phyloP scores from a whole-genome alignment of 345 rosid species.

The Bretschneidera sinensis region DNA sequence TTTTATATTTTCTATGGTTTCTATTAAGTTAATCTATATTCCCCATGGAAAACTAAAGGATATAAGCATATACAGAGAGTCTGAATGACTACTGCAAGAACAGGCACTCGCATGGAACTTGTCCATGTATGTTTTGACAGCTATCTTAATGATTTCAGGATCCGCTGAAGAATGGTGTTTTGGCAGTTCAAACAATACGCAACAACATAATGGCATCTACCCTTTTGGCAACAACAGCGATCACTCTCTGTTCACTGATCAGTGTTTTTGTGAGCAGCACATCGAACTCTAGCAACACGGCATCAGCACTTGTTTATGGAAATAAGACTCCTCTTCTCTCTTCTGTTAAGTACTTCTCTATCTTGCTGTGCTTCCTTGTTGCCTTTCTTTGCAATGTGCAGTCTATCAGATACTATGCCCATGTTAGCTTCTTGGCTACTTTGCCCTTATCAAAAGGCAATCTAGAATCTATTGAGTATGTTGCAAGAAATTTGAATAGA shows the following conservation, averaged over 20 bases:
- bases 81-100: background rate
- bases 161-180: conserved; percentile 78
- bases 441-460: conserved; percentile 54
- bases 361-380: conserved; percentile 76
- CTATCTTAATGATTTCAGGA: conserved; percentile 42
- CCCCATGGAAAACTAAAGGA: background rate
- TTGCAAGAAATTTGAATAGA: conserved; percentile 72
- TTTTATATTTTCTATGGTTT: background rate
- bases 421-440: conserved; percentile 74
- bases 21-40: background rate
- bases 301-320: conserved; percentile 52
- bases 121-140: conserved; percentile 1
- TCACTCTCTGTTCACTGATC: conserved; percentile 84
- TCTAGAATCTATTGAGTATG: conserved; percentile 58
- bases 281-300: conserved; percentile 36
- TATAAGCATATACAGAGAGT: background rate
- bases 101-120: background rate
- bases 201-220: conserved; percentile 99
- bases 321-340: conserved; percentile 47
- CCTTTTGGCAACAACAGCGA: conserved; percentile 84
- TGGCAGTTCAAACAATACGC: conserved; percentile 85
- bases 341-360: conserved; percentile 77
- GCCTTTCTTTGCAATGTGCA: conserved; percentile 94
- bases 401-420: conserved; percentile 87
- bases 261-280: conserved; percentile 77